Base-by-base conservation (phyloP, 139 green algal genomes). In the Asterochloris sp. region DNA sequence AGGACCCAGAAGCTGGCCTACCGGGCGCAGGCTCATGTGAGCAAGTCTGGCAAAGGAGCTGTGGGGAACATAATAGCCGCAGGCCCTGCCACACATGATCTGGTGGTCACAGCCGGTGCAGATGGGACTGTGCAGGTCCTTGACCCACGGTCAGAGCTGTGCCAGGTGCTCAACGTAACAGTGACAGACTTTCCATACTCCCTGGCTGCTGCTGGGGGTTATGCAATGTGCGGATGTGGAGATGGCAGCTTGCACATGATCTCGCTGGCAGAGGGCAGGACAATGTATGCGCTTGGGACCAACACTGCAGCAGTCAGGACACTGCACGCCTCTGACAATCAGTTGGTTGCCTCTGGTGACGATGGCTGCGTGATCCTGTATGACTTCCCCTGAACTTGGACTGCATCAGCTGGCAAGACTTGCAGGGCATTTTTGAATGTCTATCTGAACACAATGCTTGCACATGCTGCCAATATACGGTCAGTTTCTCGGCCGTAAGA, bases 151-250 rank as follows among this genome's bases (percentile, higher is more conserved):
- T 80, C 64, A 66, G 81, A 67, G 11, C 91, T 88, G n/a, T 82
- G 75, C 23, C 54, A 85, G n/a, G n/a, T 88, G 4, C 19, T 10
- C 54, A 82, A 73, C n/a, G 28, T 91, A 4, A 29, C 47, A 47
- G 82, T 94, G 10, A 85, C 84, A n/a, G 88, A 96, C 87, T 96
- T 95, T 82, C 88, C 92, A 15, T 96, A 96, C 85, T 88, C 76
- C 21, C 80, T 94, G 62, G 75, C 80, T 68, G 89, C 85, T 62
- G 87, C 85, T 62, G 91, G 86, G 27, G 86, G 86, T 10, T 60
- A 91, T 17, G 83, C 81, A 12, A 16, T 92, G 69, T 86, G 83
- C 69, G 90, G 92, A 0, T 93, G 89, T 81, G 92, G 92, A 16
- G 90, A 94, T 78, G 92, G 92, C 63, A 82, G 77, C 12, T 69